These are phyloP conservation scores for Komagataella populi DNA, from an alignment of 805 yeast genomes.

Conservation along the genomic window DNA sequence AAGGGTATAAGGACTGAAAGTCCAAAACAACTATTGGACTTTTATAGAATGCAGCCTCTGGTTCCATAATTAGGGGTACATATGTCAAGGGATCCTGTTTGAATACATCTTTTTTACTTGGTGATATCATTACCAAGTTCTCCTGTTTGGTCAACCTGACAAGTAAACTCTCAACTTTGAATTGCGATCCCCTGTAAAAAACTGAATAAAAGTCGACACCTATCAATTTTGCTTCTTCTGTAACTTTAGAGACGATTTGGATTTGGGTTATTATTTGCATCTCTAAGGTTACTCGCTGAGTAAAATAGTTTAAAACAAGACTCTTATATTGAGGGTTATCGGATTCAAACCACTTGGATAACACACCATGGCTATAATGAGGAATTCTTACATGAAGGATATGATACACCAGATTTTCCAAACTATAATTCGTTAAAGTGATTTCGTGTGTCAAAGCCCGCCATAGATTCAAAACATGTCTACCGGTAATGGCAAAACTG, in stretches of 20 bases:
- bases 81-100: conserved; percentile 78
- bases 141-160: conserved; percentile 66
- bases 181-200: conserved; percentile 86
- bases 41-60: conserved; percentile 69
- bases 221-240: conserved; percentile 72
- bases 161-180: conserved; percentile 79
- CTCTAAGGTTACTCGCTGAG: conserved; percentile 28
- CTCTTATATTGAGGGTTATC: conserved; percentile 11
- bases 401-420: conserved; percentile 67
- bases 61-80: conserved; percentile 89
- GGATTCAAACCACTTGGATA: conserved; percentile 32
- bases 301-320: conserved; percentile 31
- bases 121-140: conserved; percentile 60
- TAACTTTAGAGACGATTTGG: conserved; percentile 56
- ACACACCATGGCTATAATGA: conserved; percentile 29
- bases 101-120: conserved; percentile 69
- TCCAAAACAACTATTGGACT: conserved; percentile 86
- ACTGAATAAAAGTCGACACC: conserved; percentile 89
- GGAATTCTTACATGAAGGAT: conserved; percentile 59
- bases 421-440: conserved; percentile 49
- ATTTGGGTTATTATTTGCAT: conserved; percentile 37
- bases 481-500: conserved; percentile 52
- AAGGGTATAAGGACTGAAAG: conserved; percentile 90
- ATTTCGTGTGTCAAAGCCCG: conserved; percentile 52
- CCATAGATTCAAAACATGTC: conserved; percentile 85